A percentile compares a stretch with the other conserved stretches of the same genome.
These are phyloP conservation scores for Phytophthora brassicae DNA, from an alignment of 352 stramenopile genomes.

Conservation along the genomic window DNA sequence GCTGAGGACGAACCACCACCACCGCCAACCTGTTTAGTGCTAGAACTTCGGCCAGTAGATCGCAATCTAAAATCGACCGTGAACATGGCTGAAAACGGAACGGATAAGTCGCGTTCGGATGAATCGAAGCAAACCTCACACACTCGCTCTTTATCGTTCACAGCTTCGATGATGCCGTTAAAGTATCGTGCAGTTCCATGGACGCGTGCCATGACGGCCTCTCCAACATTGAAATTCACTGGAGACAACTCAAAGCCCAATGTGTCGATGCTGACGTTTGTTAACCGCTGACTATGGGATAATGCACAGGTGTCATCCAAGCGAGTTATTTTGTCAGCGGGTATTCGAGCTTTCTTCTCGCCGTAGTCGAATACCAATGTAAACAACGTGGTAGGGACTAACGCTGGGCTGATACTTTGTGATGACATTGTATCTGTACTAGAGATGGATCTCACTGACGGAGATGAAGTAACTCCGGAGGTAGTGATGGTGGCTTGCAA, in stretches of 20 bases:
- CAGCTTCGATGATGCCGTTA: constrained; percentile 51
- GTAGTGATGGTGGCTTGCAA: constrained; percentile 21
- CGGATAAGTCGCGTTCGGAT: constrained; percentile 55
- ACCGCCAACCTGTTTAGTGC: constrained; percentile 37
- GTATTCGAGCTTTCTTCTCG: constrained; percentile 53
- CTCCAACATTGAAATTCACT: constrained; percentile 52
- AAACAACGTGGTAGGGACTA: constrained; percentile 30
- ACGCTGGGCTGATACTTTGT: constrained; percentile 3
- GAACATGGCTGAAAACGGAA: constrained; percentile 74
- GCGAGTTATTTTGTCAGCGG: constrained; percentile 49
- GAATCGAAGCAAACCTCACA: constrained; percentile 76
- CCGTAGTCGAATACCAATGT: constrained; percentile 75
- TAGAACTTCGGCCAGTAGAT: constrained; percentile 41
- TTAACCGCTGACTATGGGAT: constrained; percentile 61
- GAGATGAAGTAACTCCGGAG: constrained; percentile 1
- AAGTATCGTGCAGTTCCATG: constrained; percentile 63
- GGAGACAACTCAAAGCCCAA: constrained; percentile 73
- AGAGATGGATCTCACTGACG: constrained; percentile 4
- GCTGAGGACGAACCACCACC: constrained; percentile 47
- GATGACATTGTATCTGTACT: not conserved
- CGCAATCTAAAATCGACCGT: constrained; percentile 55
- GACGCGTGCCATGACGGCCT: constrained; percentile 63
- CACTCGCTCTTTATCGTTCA: constrained; percentile 57
- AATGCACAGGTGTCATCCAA: constrained; percentile 60
- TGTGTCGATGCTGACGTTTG: constrained; percentile 77